Evolutionary conservation across 1,284 basidiomycete species (phyloP).

Genomic region (Cronartium quercuum): DNA sequence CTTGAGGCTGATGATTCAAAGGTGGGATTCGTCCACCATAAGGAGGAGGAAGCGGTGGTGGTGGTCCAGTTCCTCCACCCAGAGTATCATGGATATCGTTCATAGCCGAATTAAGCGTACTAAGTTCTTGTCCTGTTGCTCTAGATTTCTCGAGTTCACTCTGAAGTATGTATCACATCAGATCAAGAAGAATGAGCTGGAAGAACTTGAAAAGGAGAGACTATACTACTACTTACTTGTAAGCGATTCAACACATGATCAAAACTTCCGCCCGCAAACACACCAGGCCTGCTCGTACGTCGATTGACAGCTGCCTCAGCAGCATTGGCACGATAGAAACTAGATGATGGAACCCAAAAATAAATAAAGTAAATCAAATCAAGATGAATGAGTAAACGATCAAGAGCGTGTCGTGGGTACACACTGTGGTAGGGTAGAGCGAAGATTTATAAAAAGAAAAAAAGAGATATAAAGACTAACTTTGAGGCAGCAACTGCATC

Average conservation of each 20-base stretch:
- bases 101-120: conserved; percentile 72
- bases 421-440: not conserved
- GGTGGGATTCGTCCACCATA: conserved; percentile 44
- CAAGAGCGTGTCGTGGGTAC: not conserved
- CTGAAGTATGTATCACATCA: conserved; percentile 60
- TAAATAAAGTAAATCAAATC: not conserved
- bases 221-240: conserved; percentile 62
- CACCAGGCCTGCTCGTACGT: conserved; percentile 47
- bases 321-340: conserved; percentile 34
- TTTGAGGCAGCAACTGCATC: conserved; percentile 56
- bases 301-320: conserved; percentile 27
- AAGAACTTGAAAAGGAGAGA: conserved; percentile 62
- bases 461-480: conserved; percentile 32
- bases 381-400: not conserved
- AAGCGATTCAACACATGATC: conserved; percentile 54
- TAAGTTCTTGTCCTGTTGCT: conserved; percentile 84
- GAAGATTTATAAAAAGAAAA: not conserved
- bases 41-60: conserved; percentile 54
- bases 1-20: conserved; percentile 40
- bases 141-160: conserved; percentile 87
- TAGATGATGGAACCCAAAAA: not conserved
- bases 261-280: conserved; percentile 51
- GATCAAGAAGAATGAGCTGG: conserved; percentile 75
- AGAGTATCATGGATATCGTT: conserved; percentile 86
- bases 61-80: conserved; percentile 70